These are phyloP conservation scores for Pseudevernia furfuracea DNA, from an alignment of 495 filamentous ascomycete species.

Conservation along the genomic window DNA sequence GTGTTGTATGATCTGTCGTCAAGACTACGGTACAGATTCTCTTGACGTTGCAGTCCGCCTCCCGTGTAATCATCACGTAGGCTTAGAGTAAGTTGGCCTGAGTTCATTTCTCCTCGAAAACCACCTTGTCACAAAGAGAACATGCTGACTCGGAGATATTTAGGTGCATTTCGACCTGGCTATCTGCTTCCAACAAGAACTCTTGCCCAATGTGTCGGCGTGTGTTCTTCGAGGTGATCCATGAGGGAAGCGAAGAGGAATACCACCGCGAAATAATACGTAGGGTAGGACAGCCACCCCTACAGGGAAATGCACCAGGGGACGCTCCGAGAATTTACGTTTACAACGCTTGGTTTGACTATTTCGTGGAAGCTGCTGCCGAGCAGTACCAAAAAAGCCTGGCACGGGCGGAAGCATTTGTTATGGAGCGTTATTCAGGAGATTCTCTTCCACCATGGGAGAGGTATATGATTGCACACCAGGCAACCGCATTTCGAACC, in stretches of 20 bases:
- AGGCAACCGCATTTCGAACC: not conserved
- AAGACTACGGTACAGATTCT: not conserved
- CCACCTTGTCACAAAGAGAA: not conserved
- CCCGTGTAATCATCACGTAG: slow-evolving; percentile 1
- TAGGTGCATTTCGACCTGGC: not conserved
- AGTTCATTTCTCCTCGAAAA: not conserved
- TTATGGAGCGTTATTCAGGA: too few species aligned
- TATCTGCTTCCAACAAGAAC: not conserved
- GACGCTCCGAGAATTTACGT: not conserved
- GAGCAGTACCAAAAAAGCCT: slow-evolving; percentile 5
- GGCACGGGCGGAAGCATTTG: not conserved
- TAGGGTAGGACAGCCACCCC: slow-evolving; percentile 2
- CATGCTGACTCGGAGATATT: not conserved
- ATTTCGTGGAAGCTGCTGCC: not conserved
- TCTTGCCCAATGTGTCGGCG: slow-evolving; percentile 1
- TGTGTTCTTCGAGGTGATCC: not conserved
- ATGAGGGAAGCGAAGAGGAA: not conserved
- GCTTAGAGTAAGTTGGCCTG: not conserved
- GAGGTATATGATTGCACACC: not conserved
- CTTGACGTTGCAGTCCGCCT: not conserved
- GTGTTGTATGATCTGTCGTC: not conserved
- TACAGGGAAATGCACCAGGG: not conserved
- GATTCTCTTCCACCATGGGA: too few species aligned
- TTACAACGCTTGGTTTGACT: not conserved
- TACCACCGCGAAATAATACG: not conserved